Percentiles rank a stretch among this genome's conserved stretches.
Evolutionary conservation across 2,329 filamentous ascomycete genomes (phyloP).

Genomic region (Epichloe sp.): DNA sequence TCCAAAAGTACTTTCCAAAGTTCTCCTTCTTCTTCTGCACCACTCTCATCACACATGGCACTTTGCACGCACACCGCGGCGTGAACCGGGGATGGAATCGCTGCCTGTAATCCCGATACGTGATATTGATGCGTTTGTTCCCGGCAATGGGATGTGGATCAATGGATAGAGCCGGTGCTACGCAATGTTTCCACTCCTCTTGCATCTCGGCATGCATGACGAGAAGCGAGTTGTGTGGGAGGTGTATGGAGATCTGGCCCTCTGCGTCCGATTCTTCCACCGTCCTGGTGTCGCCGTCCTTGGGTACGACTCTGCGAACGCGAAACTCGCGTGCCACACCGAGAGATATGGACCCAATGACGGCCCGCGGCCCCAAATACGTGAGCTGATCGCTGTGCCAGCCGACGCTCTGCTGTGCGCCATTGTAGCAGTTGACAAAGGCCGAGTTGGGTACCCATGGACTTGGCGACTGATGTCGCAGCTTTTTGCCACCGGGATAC

Average conservation of each 20-base stretch:
- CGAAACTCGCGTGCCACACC: conserved; percentile 92
- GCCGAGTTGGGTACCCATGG: conserved; percentile 78
- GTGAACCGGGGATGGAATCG: conserved; percentile 66
- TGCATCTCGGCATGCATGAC: conserved; percentile 99
- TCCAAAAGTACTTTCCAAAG: conserved; percentile 79
- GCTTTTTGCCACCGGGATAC: conserved; percentile 58
- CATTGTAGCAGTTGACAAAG: conserved; percentile 89
- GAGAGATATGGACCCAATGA: conserved; percentile 82
- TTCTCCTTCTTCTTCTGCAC: conserved; percentile 69
- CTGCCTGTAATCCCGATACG: conserved; percentile 75
- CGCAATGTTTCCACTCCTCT: conserved; percentile 88
- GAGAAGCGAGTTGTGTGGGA: conserved; percentile 86
- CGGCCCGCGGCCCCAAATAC: conserved; percentile 75
- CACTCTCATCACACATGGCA: conserved; percentile 58
- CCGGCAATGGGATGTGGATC: conserved; percentile 75
- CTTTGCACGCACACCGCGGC: conserved; percentile 62
- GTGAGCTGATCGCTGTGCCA: conserved; percentile 90
- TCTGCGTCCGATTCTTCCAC: conserved; percentile 45
- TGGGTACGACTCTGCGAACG: conserved; percentile 61
- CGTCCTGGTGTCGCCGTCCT: conserved; percentile 28
- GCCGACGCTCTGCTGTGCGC: conserved; percentile 69
- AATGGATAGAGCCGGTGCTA: conserved; percentile 61
- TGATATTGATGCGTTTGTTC: conserved; percentile 79
- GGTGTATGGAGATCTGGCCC: conserved; percentile 83
- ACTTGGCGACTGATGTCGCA: conserved; percentile 61